Conservation (phyloP, 2,329 filamentous ascomycete species). For the Allantophomopsis lycopodina region DNA sequence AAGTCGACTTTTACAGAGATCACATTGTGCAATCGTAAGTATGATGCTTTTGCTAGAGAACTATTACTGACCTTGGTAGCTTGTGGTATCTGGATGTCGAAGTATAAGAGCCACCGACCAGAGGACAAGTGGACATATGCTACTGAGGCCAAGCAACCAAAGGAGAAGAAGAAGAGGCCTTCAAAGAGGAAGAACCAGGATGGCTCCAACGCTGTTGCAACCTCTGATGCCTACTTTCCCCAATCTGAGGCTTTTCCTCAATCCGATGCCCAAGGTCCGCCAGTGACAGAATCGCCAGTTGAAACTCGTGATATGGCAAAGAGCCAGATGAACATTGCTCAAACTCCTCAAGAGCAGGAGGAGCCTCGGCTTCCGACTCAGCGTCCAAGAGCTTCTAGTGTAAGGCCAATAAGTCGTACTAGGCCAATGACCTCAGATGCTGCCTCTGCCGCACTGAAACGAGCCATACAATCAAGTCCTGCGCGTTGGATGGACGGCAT, state of each 20-base stretch:
- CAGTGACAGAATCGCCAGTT: constrained; percentile 5
- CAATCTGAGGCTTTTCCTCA: constrained; percentile 24
- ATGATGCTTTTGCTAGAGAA: constrained; percentile 1
- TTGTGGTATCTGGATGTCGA: constrained; percentile 89
- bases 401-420: constrained; percentile 12
- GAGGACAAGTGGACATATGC: constrained; percentile 69
- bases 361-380: constrained; percentile 4
- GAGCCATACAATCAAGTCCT: constrained; percentile 21
- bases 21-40: constrained; percentile 74
- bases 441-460: constrained; percentile 14
- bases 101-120: constrained; percentile 75
- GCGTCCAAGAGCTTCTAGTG: constrained; percentile 10
- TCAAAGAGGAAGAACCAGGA: constrained; percentile 23
- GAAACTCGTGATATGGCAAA: constrained; percentile 1
- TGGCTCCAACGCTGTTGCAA: constrained; percentile 11
- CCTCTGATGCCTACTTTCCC: constrained; percentile 38
- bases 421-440: constrained; percentile 16
- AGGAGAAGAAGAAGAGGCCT: constrained; percentile 6
- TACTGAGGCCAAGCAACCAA: constrained; percentile 18
- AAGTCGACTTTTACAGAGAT: constrained; percentile 56
- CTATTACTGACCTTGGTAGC: constrained; percentile 30
- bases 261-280: constrained; percentile 9
- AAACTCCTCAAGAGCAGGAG: constrained; percentile 3
- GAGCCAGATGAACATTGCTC: constrained; percentile 2
- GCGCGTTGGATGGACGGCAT: constrained; percentile 16